Conservation (phyloP, 2,329 filamentous ascomycete genomes). For the Alternaria angustiovoidea region DNA sequence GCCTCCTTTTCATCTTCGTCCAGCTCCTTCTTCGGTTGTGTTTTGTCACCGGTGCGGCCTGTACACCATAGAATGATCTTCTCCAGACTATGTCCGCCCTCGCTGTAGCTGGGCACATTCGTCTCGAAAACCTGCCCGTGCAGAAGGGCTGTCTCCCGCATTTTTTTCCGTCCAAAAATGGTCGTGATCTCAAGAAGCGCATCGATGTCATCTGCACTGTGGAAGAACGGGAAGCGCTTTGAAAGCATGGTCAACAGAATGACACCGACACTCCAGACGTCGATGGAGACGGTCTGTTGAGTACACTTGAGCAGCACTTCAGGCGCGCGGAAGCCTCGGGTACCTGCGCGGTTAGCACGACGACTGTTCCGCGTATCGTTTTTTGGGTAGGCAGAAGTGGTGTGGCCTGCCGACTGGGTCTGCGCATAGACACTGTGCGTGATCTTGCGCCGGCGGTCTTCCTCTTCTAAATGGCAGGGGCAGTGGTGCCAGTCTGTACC, state of each 20-base stretch:
- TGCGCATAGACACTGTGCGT: conserved; percentile 67
- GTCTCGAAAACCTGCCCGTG: conserved; percentile 94
- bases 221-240: conserved; percentile 96
- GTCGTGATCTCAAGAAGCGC: conserved; percentile 97
- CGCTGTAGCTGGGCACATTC: conserved; percentile 87
- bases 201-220: conserved; percentile 97
- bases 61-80: conserved; percentile 97
- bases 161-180: conserved; percentile 85
- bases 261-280: conserved; percentile 97
- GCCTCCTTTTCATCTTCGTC: conserved; percentile 75
- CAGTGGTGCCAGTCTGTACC: conserved; percentile 80
- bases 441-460: conserved; percentile 67
- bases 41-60: conserved; percentile 70
- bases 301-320: conserved; percentile 98
- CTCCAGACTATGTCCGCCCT: conserved; percentile 84
- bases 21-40: conserved; percentile 59
- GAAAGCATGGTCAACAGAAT: conserved; percentile 94
- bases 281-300: conserved; percentile 88
- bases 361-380: conserved; percentile 87
- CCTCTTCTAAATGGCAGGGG: conserved; percentile 74
- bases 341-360: conserved; percentile 92
- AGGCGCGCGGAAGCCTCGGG: conserved; percentile 92
- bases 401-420: conserved; percentile 53
- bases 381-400: conserved; percentile 77
- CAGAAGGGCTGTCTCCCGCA: conserved; percentile 81